Percentiles rank a stretch among this genome's conserved stretches.
Evolutionary conservation across 1,284 basidiomycete genomes (phyloP).

Genomic region (Ganoderma leucocontextum): DNA sequence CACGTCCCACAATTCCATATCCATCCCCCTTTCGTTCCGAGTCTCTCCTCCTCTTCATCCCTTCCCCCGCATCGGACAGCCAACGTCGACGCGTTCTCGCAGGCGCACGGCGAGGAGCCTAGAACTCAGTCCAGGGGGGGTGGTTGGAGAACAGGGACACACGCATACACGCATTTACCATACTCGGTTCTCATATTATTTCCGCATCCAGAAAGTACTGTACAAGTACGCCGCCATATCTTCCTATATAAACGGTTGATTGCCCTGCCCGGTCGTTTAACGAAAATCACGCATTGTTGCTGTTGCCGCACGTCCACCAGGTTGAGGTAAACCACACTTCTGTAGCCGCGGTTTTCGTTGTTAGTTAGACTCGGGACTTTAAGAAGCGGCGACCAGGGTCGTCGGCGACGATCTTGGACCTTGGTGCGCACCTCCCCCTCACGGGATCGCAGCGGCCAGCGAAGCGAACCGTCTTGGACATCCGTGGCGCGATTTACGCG

Average conservation of each 20-base stretch:
- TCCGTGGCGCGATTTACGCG: conserved; percentile 49
- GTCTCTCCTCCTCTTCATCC: background rate
- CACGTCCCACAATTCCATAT: background rate
- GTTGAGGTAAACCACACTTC: background rate
- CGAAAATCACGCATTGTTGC: background rate
- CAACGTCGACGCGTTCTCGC: background rate
- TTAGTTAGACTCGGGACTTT: background rate
- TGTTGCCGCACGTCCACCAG: background rate
- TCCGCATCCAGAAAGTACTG: background rate
- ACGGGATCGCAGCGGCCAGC: conserved; percentile 4
- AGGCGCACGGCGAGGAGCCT: too few species aligned
- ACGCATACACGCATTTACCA: conserved; percentile 4
- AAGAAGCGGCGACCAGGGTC: too few species aligned
- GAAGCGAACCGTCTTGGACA: conserved; percentile 25
- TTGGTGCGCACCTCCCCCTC: background rate
- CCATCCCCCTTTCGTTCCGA: background rate
- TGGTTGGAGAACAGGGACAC: background rate
- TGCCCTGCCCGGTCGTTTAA: background rate
- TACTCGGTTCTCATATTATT: background rate
- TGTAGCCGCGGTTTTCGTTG: background rate
- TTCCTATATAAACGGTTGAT: background rate
- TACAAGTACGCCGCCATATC: background rate
- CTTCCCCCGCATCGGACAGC: background rate
- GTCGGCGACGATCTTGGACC: background rate
- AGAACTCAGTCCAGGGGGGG: background rate